Evolutionary conservation across 73 alveolate species (phyloP).

Genomic region (Tetrahymena malaccensis): DNA sequence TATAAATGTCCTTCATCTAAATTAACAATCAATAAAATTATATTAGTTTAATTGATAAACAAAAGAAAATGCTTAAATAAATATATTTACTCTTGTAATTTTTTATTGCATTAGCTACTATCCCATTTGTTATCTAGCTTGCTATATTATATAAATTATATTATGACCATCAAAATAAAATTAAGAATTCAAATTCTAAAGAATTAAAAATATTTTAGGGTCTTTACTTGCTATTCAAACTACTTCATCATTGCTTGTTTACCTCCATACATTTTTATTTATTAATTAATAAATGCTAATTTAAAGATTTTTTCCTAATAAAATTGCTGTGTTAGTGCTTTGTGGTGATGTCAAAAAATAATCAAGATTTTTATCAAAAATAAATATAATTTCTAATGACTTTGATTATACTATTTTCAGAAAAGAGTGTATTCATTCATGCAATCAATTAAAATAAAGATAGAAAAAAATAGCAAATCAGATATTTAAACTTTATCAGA

Average conservation of each 20-base stretch:
- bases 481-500: neutral
- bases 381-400: neutral
- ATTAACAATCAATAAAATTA: neutral
- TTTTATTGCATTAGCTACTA: neutral
- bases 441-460: neutral
- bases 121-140: neutral
- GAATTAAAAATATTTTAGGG: neutral
- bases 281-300: no score
- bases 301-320: no score
- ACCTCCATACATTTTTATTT: neutral
- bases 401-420: neutral
- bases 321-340: no score
- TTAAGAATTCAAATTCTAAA: neutral
- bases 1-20: constrained; percentile 6
- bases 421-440: neutral
- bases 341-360: no score
- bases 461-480: no score
- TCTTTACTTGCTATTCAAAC: neutral
- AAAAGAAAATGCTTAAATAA: neutral
- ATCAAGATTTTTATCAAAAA: neutral
- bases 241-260: neutral
- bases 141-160: neutral
- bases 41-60: neutral
- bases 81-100: neutral
- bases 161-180: neutral